These are phyloP conservation scores for Yamadazyma dushanensis DNA, from an alignment of 1,139 yeast species.

Conservation along the genomic window DNA sequence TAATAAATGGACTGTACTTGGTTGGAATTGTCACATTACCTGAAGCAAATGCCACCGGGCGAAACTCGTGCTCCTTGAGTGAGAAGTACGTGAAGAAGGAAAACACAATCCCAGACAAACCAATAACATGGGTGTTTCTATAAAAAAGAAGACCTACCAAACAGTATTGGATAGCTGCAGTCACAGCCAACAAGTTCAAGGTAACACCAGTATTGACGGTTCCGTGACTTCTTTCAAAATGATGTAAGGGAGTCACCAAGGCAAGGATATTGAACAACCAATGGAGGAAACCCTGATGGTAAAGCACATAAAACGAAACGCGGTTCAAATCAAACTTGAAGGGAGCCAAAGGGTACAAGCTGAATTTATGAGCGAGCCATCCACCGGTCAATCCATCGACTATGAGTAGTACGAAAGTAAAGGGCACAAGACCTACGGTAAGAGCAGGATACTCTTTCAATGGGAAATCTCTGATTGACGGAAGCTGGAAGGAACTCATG, in stretches of 20 bases:
- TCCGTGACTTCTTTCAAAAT: conserved; percentile 76
- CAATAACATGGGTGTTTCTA: conserved; percentile 58
- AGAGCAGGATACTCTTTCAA: conserved; percentile 53
- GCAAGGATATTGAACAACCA: conserved; percentile 62
- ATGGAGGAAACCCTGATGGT: conserved; percentile 64
- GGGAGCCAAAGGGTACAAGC: conserved; percentile 58
- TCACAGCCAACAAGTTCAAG: conserved; percentile 68
- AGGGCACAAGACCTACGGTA: conserved; percentile 62
- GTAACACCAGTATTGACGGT: conserved; percentile 87
- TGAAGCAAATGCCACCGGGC: conserved; percentile 43
- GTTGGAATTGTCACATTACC: conserved; percentile 54
- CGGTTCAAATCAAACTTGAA: conserved; percentile 58
- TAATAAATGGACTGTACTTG: conserved; percentile 55
- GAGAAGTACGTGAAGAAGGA: conserved; percentile 67
- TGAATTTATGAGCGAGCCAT: conserved; percentile 22
- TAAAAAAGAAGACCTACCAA: conserved; percentile 52
- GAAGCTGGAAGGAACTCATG: background rate
- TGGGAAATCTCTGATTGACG: conserved; percentile 1
- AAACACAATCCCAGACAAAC: conserved; percentile 77
- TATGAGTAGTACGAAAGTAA: conserved; percentile 43
- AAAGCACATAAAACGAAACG: conserved; percentile 73
- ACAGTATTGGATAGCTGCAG: conserved; percentile 70
- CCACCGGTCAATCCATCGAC: conserved; percentile 25
- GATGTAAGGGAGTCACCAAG: conserved; percentile 59
- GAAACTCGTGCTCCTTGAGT: conserved; percentile 53